phyloP scores from a whole-genome alignment of 129 eudicot species.

The Apium graveolens region DNA sequence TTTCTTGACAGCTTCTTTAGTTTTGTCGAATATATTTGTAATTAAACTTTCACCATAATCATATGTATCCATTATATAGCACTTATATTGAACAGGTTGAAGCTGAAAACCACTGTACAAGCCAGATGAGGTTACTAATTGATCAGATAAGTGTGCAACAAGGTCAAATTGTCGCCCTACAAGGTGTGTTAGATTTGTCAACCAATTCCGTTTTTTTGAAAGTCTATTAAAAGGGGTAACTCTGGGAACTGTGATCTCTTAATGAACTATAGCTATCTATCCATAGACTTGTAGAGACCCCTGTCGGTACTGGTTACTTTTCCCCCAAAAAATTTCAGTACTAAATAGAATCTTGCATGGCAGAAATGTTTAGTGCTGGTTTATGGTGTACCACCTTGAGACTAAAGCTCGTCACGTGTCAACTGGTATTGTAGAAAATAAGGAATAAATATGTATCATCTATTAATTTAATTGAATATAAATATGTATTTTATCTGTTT shows the following conservation, averaged over 20 bases:
- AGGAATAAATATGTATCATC: not conserved
- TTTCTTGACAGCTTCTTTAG: not conserved
- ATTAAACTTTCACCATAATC: not conserved
- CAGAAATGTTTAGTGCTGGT: not conserved
- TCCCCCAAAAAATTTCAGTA: not conserved
- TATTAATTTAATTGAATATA: too few relatives aligned
- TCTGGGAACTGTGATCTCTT: not conserved
- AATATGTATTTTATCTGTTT: too few relatives aligned
- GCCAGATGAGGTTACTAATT: constrained; percentile 63
- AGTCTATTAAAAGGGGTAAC: not conserved
- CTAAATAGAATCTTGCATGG: not conserved
- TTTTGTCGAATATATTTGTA: not conserved
- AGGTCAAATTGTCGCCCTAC: constrained; percentile 50
- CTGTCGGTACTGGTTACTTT: not conserved
- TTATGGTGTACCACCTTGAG: not conserved
- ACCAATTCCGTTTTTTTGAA: not conserved
- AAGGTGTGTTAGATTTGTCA: constrained; percentile 43
- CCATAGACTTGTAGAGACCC: not conserved
- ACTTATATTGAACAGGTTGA: constrained; percentile 49
- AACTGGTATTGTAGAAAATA: not conserved
- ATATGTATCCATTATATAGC: not conserved
- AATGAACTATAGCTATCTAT: not conserved
- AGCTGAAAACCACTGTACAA: constrained; percentile 75
- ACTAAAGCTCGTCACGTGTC: not conserved
- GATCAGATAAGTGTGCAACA: constrained; percentile 78